Evolutionary conservation across 768 basidiomycete genomes (phyloP), one percentile per base, ranked within the genome.

Genomic region (Pleurotus djamor): DNA sequence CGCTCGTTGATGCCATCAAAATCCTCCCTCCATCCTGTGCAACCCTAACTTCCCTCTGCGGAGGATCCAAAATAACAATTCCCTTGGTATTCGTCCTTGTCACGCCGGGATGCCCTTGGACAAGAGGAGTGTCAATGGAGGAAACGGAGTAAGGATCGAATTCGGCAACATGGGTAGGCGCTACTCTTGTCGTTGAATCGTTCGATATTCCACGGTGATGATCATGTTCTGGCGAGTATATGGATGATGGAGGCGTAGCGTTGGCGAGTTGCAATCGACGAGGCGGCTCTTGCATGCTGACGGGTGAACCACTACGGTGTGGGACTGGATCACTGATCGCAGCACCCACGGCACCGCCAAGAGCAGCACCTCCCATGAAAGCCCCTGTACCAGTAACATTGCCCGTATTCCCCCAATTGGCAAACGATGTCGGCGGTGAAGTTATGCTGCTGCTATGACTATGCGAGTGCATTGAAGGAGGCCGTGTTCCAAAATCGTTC

Each of bases 221-320:
- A n/a, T 52, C 51, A 1, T 52, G 35, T 12, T 56, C 54, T 41
- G 37, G 37, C 7, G 37, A 41, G 38, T 56, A 56, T 28, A 56
- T 44, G 8, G 54, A 56, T 1, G 64, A 67, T 17, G 72, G 69
- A 28, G 71, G 71, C 17, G 75, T 75, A 4, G 72, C 68, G 55
- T 80, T 80, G 12, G 73, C 74, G 3, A 80, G 72, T 52, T 77
- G 77, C 48, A 80, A 64, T 48, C 64, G 60, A 12, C 65, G 64
- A n/a, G 69, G 70, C 34, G 66, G 71, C 56, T 79, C 75, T 58
- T 74, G 73, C 58, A 77, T 60, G 61, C 74, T 77, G 59, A 73
- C 71, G n/a, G 79, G 79, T 59, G 76, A 80, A 5, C 77, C 78
- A 0, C 73, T 61, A 14, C 79, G 75, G 17, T 16, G 45, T 12